Percentiles rank a stretch among this genome's conserved stretches.
These are phyloP conservation scores for Aspergillus versicolor DNA, from an alignment of 2,329 filamentous ascomycete species.

Conservation along the genomic window DNA sequence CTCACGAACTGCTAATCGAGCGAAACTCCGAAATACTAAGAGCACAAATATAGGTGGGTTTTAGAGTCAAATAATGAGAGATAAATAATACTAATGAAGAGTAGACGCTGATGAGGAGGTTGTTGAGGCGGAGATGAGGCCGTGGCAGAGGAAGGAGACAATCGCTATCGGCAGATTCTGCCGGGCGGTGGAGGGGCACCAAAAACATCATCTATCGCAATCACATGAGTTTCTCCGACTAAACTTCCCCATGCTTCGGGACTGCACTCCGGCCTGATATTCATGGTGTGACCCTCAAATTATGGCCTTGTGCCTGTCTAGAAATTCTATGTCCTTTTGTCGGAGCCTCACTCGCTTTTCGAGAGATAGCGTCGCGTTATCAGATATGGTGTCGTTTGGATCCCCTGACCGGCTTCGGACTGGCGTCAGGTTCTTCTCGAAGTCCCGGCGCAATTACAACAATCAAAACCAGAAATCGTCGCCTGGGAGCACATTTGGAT, in stretches of 20 bases:
- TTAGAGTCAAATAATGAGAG: neutral
- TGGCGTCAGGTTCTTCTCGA: constrained; percentile 36
- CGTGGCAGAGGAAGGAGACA: constrained; percentile 1
- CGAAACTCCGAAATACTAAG: neutral
- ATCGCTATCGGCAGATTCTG: constrained; percentile 16
- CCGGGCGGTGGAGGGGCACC: constrained; percentile 19
- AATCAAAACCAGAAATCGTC: constrained; percentile 34
- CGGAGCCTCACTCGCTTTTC: constrained; percentile 23
- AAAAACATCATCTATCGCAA: constrained; percentile 10
- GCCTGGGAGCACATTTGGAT: constrained; percentile 54
- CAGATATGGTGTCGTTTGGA: constrained; percentile 35
- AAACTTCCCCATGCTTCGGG: neutral
- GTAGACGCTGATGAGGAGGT: neutral
- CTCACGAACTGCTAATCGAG: neutral
- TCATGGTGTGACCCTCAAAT: constrained; percentile 29
- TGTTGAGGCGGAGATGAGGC: neutral
- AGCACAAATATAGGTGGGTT: neutral
- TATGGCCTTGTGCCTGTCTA: constrained; percentile 37
- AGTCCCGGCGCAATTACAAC: constrained; percentile 39
- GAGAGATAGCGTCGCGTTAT: constrained; percentile 24
- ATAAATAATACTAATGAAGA: neutral
- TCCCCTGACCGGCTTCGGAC: constrained; percentile 30
- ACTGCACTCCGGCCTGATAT: constrained; percentile 16
- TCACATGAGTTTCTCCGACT: constrained; percentile 9
- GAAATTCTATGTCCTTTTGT: constrained; percentile 23